Conservation (phyloP, 805 yeast genomes). For the Clavispora phyllophila region DNA sequence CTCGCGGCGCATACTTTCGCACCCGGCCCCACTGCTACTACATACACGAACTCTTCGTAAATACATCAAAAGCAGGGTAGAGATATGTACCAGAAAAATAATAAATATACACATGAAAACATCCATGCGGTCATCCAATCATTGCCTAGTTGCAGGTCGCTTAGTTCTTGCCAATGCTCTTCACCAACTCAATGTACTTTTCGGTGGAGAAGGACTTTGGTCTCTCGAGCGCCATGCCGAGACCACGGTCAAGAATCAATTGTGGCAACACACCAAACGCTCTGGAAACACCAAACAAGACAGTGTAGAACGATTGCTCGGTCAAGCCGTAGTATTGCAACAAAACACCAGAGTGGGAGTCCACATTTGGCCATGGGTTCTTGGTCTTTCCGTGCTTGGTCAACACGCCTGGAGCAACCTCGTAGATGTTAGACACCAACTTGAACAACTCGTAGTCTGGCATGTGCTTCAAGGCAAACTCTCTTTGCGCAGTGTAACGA, state of each 20-base stretch:
- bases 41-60: too few relatives aligned
- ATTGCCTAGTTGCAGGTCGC: not conserved
- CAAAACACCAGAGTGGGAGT: constrained; percentile 72
- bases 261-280: constrained; percentile 77
- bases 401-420: constrained; percentile 71
- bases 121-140: not conserved
- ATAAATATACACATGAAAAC: constrained; percentile 9
- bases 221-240: constrained; percentile 77
- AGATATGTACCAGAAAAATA: constrained; percentile 3
- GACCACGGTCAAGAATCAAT: constrained; percentile 71
- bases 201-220: constrained; percentile 51
- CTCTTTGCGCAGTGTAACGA: constrained; percentile 68
- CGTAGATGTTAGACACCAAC: constrained; percentile 60
- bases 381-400: constrained; percentile 78
- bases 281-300: constrained; percentile 77
- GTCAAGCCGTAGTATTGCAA: constrained; percentile 77
- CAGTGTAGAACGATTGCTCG: constrained; percentile 72
- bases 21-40: too few relatives aligned
- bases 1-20: too few relatives aligned
- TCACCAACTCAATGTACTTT: constrained; percentile 20
- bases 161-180: constrained; percentile 18
- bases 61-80: not conserved
- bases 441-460: constrained; percentile 59
- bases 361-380: constrained; percentile 84
- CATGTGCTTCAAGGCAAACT: constrained; percentile 60